These are phyloP conservation scores for Aspergillus nomiae DNA, from an alignment of 2,329 filamentous ascomycete species.

Conservation along the genomic window DNA sequence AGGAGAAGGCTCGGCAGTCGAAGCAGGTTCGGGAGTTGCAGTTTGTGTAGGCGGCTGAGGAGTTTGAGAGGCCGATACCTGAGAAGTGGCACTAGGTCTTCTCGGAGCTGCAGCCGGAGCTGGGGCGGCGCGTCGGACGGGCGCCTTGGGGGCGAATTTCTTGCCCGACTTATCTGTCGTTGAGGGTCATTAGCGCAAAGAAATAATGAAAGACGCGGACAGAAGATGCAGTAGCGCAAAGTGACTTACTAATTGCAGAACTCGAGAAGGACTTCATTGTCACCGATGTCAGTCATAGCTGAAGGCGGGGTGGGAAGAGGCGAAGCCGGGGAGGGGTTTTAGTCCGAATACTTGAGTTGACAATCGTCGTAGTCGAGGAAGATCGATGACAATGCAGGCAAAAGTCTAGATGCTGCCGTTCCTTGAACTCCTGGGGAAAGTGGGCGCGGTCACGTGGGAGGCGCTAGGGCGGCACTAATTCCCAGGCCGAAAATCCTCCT, in stretches of 20 bases:
- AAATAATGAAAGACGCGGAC: not conserved
- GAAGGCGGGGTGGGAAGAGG: not conserved
- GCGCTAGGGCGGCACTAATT: slow-evolving; percentile 36
- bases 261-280: slow-evolving; percentile 55
- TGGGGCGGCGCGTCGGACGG: slow-evolving; percentile 56
- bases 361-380: not conserved
- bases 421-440: slow-evolving; percentile 31
- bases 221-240: not conserved
- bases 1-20: slow-evolving; percentile 13
- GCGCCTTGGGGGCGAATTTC: slow-evolving; percentile 75
- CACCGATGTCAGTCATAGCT: slow-evolving; percentile 26
- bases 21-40: slow-evolving; percentile 18
- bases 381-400: slow-evolving; percentile 9
- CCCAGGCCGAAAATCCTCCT: slow-evolving; percentile 46
- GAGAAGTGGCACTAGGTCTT: slow-evolving; percentile 43
- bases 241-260: slow-evolving; percentile 54
- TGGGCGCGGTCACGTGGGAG: slow-evolving; percentile 40
- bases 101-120: slow-evolving; percentile 37
- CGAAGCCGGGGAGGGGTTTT: not conserved
- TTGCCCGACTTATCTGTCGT: slow-evolving; percentile 65
- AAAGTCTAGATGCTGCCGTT: slow-evolving; percentile 24
- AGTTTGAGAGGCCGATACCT: slow-evolving; percentile 29
- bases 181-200: slow-evolving; percentile 13
- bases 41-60: slow-evolving; percentile 26
- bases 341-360: not conserved